Percentiles rank a stretch among this genome's conserved stretches.
phyloP scores from a whole-genome alignment of 2,329 filamentous ascomycete species.

The Exophiala viscosa region DNA sequence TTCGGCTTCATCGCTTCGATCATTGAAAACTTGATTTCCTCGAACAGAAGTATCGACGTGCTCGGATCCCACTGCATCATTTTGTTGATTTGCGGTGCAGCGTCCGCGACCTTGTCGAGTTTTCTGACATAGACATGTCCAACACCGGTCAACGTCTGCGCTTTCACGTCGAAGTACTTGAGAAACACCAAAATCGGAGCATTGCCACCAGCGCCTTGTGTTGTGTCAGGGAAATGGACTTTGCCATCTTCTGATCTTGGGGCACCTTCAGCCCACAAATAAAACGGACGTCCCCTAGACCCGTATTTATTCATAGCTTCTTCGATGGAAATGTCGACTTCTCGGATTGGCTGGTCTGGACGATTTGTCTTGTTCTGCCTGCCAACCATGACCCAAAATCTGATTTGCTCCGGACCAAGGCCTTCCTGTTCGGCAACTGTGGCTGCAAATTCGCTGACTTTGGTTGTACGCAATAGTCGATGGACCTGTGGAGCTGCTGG shows the following conservation, averaged over 20 bases:
- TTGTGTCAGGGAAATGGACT: slow-evolving; percentile 59
- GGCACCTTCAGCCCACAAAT: slow-evolving; percentile 76
- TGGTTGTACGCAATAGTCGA: slow-evolving; percentile 70
- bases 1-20: slow-evolving; percentile 93
- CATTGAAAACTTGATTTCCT: slow-evolving; percentile 98
- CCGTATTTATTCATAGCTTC: slow-evolving; percentile 67
- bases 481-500: slow-evolving; percentile 68
- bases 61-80: slow-evolving; percentile 84
- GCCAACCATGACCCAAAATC: slow-evolving; percentile 97
- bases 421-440: slow-evolving; percentile 67
- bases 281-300: slow-evolving; percentile 65
- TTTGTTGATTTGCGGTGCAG: slow-evolving; percentile 71
- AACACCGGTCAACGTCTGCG: slow-evolving; percentile 70
- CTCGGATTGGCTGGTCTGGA: slow-evolving; percentile 80
- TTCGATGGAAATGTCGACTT: slow-evolving; percentile 71
- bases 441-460: slow-evolving; percentile 69
- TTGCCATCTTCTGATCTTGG: slow-evolving; percentile 66
- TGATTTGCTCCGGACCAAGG: slow-evolving; percentile 65
- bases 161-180: slow-evolving; percentile 81
- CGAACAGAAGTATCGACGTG: slow-evolving; percentile 70
- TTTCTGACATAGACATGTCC: slow-evolving; percentile 84
- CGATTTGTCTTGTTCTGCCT: slow-evolving; percentile 95
- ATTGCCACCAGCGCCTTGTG: slow-evolving; percentile 34
- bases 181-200: slow-evolving; percentile 77
- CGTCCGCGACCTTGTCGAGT: slow-evolving; percentile 81